These are phyloP conservation scores for Serendipita indica DNA, from an alignment of 768 basidiomycete genomes.

Conservation along the genomic window DNA sequence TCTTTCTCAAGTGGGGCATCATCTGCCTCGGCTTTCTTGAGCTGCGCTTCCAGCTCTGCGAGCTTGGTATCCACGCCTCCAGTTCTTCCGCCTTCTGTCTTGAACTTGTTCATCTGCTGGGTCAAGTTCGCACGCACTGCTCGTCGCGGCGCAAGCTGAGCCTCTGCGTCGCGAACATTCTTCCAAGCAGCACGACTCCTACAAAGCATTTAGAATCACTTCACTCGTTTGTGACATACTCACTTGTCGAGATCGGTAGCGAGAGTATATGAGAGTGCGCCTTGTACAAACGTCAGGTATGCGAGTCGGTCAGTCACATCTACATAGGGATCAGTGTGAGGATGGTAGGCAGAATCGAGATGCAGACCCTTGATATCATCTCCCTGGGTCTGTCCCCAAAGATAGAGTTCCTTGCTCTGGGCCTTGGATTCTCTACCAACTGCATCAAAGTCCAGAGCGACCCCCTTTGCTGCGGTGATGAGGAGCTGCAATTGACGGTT, in stretches of 20 bases:
- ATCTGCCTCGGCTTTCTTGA: slow-evolving; percentile 47
- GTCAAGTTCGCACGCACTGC: slow-evolving; percentile 43
- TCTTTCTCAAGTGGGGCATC: slow-evolving; percentile 57
- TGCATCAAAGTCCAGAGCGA: slow-evolving; percentile 59
- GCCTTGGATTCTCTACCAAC: slow-evolving; percentile 49
- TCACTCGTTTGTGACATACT: not conserved
- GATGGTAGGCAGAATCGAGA: too few species aligned
- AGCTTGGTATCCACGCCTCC: slow-evolving; percentile 48
- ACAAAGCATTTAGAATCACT: not conserved
- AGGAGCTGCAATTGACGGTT: slow-evolving; percentile 44
- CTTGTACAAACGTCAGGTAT: slow-evolving; percentile 65
- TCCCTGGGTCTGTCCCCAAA: slow-evolving; percentile 61
- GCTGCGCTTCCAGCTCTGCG: slow-evolving; percentile 52
- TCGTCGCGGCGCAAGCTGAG: slow-evolving; percentile 42
- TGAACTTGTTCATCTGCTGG: slow-evolving; percentile 46
- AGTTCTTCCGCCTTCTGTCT: slow-evolving; percentile 44
- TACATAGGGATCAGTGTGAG: not conserved
- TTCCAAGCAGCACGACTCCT: slow-evolving; percentile 43
- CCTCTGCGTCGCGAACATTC: slow-evolving; percentile 56
- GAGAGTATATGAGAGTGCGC: slow-evolving; percentile 46
- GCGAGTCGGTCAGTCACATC: slow-evolving; percentile 68
- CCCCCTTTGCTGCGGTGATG: slow-evolving; percentile 62
- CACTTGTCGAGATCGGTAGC: slow-evolving; percentile 48
- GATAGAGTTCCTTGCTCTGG: slow-evolving; percentile 73
- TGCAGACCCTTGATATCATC: slow-evolving; percentile 48